Evolutionary conservation across 768 basidiomycete species (phyloP).

Genomic region (Russula vinacea): DNA sequence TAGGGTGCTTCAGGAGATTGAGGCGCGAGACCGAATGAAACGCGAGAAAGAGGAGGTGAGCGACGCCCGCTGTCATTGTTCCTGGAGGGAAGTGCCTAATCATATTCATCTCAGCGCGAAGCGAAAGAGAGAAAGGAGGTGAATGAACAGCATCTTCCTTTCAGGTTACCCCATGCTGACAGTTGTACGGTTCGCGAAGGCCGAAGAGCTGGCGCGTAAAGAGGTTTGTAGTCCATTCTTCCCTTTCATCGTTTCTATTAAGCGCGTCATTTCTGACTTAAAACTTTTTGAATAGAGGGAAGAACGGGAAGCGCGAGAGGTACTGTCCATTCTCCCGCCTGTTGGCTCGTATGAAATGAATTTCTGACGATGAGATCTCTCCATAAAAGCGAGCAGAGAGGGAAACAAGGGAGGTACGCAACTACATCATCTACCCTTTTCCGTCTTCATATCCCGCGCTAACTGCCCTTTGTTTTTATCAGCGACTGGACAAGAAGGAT

Average conservation of each 20-base stretch:
- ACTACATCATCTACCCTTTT: constrained; percentile 13
- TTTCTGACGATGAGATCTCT: constrained; percentile 16
- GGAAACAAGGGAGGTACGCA: constrained; percentile 25
- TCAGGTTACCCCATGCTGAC: constrained; percentile 2
- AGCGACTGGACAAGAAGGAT: constrained; percentile 34
- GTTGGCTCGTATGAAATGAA: constrained; percentile 8
- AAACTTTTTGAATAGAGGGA: constrained; percentile 22
- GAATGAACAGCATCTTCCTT: constrained; percentile 23
- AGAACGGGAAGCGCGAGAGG: constrained; percentile 28
- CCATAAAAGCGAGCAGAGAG: constrained; percentile 27
- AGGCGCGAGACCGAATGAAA: constrained; percentile 80
- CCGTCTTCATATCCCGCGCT: constrained; percentile 16
- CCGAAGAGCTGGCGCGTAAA: constrained; percentile 62
- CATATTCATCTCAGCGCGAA: constrained; percentile 52
- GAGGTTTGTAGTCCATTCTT: constrained; percentile 43
- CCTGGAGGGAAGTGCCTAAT: not conserved
- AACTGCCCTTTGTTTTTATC: constrained; percentile 18
- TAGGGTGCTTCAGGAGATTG: constrained; percentile 71
- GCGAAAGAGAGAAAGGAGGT: constrained; percentile 77
- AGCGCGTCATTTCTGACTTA: constrained; percentile 20
- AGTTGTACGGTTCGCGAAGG: constrained; percentile 34
- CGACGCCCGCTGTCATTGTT: not conserved
- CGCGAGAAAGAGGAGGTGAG: constrained; percentile 65
- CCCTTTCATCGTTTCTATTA: constrained; percentile 10
- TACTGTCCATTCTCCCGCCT: constrained; percentile 16